Evolutionary conservation across 2,329 filamentous ascomycete species (phyloP).

Genomic region (Talaromyces piceae): DNA sequence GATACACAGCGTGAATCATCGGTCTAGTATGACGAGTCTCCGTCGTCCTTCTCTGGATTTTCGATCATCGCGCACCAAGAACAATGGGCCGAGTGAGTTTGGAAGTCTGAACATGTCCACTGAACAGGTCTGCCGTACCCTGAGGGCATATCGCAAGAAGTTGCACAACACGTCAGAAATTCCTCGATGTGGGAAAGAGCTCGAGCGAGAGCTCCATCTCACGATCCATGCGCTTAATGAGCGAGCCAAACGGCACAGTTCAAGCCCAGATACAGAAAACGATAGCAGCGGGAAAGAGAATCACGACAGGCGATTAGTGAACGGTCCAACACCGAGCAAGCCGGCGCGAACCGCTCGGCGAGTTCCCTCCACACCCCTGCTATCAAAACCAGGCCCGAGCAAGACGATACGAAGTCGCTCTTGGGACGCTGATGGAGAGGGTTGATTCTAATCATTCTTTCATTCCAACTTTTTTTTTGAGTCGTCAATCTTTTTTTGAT

Average conservation of each 20-base stretch:
- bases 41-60: conserved; percentile 45
- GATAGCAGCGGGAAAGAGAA: conserved; percentile 35
- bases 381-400: conserved; percentile 17
- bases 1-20: conserved; percentile 22
- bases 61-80: conserved; percentile 36
- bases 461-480: not conserved
- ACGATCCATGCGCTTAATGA: conserved; percentile 29
- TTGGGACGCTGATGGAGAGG: conserved; percentile 21
- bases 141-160: conserved; percentile 54
- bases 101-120: conserved; percentile 46
- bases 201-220: conserved; percentile 50
- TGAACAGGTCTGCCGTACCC: conserved; percentile 50
- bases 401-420: conserved; percentile 26
- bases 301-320: conserved; percentile 12
- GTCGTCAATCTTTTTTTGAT: not conserved
- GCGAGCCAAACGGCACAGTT: conserved; percentile 23
- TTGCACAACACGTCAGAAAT: conserved; percentile 43
- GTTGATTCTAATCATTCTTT: conserved; percentile 2
- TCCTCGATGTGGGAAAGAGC: conserved; percentile 45
- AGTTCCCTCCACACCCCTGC: conserved; percentile 28
- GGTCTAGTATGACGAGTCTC: conserved; percentile 24
- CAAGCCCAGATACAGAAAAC: conserved; percentile 28
- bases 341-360: conserved; percentile 22
- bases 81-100: conserved; percentile 29
- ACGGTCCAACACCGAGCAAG: conserved; percentile 15